Percentiles rank a stretch among this genome's conserved stretches.
Evolutionary conservation across 768 basidiomycete genomes (phyloP).

Genomic region (Boletus edulis): DNA sequence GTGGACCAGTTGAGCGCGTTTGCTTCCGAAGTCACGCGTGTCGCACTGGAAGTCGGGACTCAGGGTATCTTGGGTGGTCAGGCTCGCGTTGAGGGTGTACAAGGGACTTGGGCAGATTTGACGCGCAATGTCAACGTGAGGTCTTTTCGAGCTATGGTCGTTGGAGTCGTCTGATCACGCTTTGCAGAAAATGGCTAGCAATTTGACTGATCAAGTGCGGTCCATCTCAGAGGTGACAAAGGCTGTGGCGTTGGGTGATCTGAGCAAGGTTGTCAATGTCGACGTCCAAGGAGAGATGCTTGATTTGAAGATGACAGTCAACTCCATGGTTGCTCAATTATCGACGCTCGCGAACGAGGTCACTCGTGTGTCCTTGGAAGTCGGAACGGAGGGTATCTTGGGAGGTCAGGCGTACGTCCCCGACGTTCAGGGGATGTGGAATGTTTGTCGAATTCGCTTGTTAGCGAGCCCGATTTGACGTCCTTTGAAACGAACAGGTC

Average conservation of each 20-base stretch:
- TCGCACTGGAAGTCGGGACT: slow-evolving; percentile 88
- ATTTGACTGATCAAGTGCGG: slow-evolving; percentile 83
- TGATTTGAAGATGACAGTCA: slow-evolving; percentile 77
- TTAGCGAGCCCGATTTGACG: slow-evolving; percentile 14
- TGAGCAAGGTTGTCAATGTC: slow-evolving; percentile 82
- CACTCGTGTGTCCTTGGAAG: slow-evolving; percentile 89
- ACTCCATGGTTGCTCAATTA: slow-evolving; percentile 73
- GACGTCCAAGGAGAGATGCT: slow-evolving; percentile 96
- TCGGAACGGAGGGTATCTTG: slow-evolving; percentile 89
- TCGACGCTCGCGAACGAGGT: slow-evolving; percentile 78
- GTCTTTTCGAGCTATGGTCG: neutral
- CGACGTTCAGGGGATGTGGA: slow-evolving; percentile 96
- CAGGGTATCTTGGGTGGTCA: slow-evolving; percentile 90
- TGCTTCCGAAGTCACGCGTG: slow-evolving; percentile 77
- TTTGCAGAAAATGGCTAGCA: slow-evolving; percentile 79
- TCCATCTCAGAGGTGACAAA: slow-evolving; percentile 87
- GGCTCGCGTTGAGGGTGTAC: slow-evolving; percentile 85
- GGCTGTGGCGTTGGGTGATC: slow-evolving; percentile 78
- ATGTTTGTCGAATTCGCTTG: slow-evolving; percentile 42
- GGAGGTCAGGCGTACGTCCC: slow-evolving; percentile 91
- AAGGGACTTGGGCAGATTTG: slow-evolving; percentile 91
- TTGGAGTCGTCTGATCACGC: neutral
- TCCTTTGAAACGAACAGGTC: slow-evolving; percentile 31
- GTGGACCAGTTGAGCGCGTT: slow-evolving; percentile 87
- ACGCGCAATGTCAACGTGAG: slow-evolving; percentile 85